Base-by-base conservation (phyloP, 768 basidiomycete genomes). In the Dacryopinax spathularia region DNA sequence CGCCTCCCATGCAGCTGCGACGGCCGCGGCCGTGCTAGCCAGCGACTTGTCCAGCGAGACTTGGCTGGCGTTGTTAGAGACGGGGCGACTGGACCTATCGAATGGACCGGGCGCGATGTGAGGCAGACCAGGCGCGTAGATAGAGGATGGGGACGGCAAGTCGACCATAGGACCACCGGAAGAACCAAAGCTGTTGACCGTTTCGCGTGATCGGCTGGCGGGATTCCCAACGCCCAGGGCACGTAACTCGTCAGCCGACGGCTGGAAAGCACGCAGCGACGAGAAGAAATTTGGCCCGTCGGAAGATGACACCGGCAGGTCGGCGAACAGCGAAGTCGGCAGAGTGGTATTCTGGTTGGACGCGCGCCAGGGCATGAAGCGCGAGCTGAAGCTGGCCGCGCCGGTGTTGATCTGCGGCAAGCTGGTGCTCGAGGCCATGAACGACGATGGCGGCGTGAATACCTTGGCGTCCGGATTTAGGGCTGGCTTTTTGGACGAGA, bases 1-100 rank as follows among this genome's bases (percentile, higher is more conserved):
- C 48, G 48, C 48, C 48, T 56, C 48, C 48, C 48, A 56, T 29
- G 48, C 48, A 56, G 48, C 48, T 27, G 48, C 48, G 25, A 56
- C 48, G 7, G 48, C 48, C 48, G 48, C 48, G 48, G 48, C 48
- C 13, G 48, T 56, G 48, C 48, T 56, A 7, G 48, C 48, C 48
- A 56, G 48, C 48, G 48, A 56, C 48, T 56, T 56, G 25, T 56
- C 48, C 13, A 56, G 29, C 48, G 48, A 56, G 10, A 56, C 29
- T 29, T 56, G 48, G 25, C 48, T 56, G 13, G 48, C 48, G 29
- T 56, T 56, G 48, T 29, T 29, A 56, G 48, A 56, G 29, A 56
- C 48, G 20, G 48, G 48, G 22, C 48, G 48, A 20, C 48, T 56
- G 48, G 48, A 7, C 31, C 48, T 56, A 3, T 56, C 48, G 18